These are phyloP conservation scores for Nothopassalora personata DNA, from an alignment of 2,329 filamentous ascomycete species.

Conservation along the genomic window DNA sequence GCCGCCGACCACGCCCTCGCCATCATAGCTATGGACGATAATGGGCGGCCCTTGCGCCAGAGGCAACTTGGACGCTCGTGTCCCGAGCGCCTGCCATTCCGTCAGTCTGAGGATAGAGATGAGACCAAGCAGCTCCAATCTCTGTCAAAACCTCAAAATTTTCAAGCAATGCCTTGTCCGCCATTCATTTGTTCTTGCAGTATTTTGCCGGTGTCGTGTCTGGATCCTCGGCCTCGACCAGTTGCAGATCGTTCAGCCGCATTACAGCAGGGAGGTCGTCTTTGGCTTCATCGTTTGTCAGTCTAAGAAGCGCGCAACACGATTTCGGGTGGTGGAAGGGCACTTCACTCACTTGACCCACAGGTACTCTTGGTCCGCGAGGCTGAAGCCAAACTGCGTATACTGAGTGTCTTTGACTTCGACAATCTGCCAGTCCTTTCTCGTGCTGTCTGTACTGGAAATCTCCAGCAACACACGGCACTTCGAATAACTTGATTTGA, in stretches of 20 bases:
- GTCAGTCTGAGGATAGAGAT: neutral
- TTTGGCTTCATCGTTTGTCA: neutral
- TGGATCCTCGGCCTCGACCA: neutral
- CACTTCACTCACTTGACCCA: neutral
- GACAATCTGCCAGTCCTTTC: neutral
- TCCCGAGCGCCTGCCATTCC: neutral
- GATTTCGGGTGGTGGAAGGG: neutral
- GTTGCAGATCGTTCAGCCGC: neutral
- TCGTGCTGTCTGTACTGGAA: neutral
- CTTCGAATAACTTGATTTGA: neutral
- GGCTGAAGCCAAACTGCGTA: neutral
- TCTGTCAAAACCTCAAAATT: neutral
- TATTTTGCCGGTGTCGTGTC: neutral
- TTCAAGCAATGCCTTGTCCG: neutral
- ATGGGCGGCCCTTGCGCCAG: neutral
- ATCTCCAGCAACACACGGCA: conserved; percentile 1
- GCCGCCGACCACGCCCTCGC: neutral
- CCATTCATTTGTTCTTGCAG: neutral
- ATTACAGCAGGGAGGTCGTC: neutral
- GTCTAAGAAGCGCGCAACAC: neutral
- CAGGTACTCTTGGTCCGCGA: neutral
- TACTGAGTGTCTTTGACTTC: neutral
- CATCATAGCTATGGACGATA: neutral
- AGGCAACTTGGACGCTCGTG: neutral
- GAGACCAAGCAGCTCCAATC: neutral